Percentiles rank a stretch among this genome's conserved stretches.
Evolutionary conservation across 2,329 filamentous ascomycete species (phyloP).

Genomic region (Plenodomus biglobosus): DNA sequence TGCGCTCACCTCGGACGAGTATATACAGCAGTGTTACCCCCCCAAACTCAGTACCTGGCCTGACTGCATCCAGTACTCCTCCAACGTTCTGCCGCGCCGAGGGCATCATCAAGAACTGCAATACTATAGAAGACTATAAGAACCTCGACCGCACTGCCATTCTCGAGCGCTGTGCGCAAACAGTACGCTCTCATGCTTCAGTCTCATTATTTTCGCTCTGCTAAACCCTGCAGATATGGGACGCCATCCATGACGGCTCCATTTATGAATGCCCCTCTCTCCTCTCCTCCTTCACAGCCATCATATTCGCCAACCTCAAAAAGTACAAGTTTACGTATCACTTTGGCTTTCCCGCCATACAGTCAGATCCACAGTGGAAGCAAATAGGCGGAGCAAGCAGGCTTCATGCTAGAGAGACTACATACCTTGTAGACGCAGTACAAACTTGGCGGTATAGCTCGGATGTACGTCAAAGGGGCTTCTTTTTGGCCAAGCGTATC

Average conservation of each 20-base stretch:
- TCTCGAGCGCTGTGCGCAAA: conserved; percentile 75
- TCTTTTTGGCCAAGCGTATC: conserved; percentile 88
- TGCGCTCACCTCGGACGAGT: conserved; percentile 82
- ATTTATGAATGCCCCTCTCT: conserved; percentile 95
- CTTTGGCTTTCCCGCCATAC: conserved; percentile 92
- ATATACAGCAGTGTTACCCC: conserved; percentile 44
- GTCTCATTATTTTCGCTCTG: neutral
- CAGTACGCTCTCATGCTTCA: conserved; percentile 55
- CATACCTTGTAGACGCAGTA: conserved; percentile 75
- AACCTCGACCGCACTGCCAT: conserved; percentile 77
- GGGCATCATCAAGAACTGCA: conserved; percentile 93
- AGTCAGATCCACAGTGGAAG: conserved; percentile 84
- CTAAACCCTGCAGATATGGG: conserved; percentile 73
- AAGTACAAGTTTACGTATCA: conserved; percentile 98
- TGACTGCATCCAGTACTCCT: conserved; percentile 31
- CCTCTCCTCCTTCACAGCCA: conserved; percentile 81
- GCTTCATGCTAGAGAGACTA: conserved; percentile 70
- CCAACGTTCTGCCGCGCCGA: conserved; percentile 72
- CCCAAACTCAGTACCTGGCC: neutral
- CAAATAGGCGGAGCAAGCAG: conserved; percentile 40
- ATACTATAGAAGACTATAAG: conserved; percentile 92
- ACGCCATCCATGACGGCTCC: conserved; percentile 92
- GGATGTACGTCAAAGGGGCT: conserved; percentile 84
- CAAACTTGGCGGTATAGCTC: conserved; percentile 84
- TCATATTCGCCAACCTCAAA: conserved; percentile 94